Evolutionary conservation across 1,284 basidiomycete species (phyloP).

Genomic region (Malassezia dermatis): DNA sequence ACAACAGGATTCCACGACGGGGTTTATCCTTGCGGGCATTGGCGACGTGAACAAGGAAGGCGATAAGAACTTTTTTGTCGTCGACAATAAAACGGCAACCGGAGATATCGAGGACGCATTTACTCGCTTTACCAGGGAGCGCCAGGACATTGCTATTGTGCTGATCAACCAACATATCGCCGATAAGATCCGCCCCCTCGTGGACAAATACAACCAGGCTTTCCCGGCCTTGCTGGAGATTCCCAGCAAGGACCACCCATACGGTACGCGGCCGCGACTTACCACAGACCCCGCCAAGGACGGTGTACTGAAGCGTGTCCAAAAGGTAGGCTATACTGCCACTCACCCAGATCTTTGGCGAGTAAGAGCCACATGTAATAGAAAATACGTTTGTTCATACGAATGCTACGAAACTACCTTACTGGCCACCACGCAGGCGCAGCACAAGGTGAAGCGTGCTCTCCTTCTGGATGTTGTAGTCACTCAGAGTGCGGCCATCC

Average conservation of each 20-base stretch:
- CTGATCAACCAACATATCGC: conserved; percentile 49
- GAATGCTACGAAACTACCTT: background rate
- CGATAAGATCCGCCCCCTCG: conserved; percentile 87
- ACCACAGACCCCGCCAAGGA: conserved; percentile 83
- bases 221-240: conserved; percentile 97
- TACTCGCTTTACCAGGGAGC: conserved; percentile 30
- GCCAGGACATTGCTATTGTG: conserved; percentile 45
- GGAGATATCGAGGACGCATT: conserved; percentile 42
- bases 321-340: conserved; percentile 53
- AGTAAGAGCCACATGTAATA: conserved; percentile 13
- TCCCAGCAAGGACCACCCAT: conserved; percentile 66
- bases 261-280: conserved; percentile 38
- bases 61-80: conserved; percentile 44
- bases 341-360: conserved; percentile 30
- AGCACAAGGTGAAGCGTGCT: conserved; percentile 41
- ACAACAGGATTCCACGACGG: conserved; percentile 41
- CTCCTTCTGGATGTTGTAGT: conserved; percentile 50
- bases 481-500: conserved; percentile 51
- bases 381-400: background rate
- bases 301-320: conserved; percentile 89
- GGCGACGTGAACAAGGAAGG: conserved; percentile 42
- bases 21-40: conserved; percentile 44
- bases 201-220: conserved; percentile 87
- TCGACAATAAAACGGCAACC: conserved; percentile 39
- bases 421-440: conserved; percentile 37